Conservation (phyloP, 1,139 yeast genomes). For the Scheffersomyces stambukii region DNA sequence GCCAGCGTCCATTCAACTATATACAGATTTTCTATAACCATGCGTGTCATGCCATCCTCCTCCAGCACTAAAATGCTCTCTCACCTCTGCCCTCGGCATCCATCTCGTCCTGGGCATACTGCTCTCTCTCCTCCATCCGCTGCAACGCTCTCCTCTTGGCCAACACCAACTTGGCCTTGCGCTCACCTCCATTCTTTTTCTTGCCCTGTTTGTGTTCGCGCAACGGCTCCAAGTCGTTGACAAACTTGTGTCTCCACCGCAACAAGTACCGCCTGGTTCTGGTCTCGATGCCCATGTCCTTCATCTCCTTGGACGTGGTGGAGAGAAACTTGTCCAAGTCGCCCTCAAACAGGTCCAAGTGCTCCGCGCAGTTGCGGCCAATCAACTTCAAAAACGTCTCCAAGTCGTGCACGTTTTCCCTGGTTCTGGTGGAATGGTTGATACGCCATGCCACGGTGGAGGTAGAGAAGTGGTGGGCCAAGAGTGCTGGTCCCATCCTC, state of each 20-base stretch:
- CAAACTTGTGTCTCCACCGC: slow-evolving; percentile 45
- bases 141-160: slow-evolving; percentile 69
- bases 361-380: slow-evolving; percentile 72
- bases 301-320: slow-evolving; percentile 55
- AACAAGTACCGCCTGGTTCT: slow-evolving; percentile 65
- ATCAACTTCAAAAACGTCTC: slow-evolving; percentile 65
- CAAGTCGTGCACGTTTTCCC: slow-evolving; percentile 66
- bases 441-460: slow-evolving; percentile 19
- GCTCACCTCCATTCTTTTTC: slow-evolving; percentile 89
- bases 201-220: slow-evolving; percentile 59
- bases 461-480: too few species aligned
- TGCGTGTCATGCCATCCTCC: not conserved
- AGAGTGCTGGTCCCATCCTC: too few species aligned
- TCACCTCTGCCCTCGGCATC: slow-evolving; percentile 30
- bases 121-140: slow-evolving; percentile 40
- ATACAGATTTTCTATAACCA: slow-evolving; percentile 1
- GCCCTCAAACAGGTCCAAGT: slow-evolving; percentile 65
- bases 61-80: slow-evolving; percentile 19
- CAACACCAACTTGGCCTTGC: slow-evolving; percentile 64
- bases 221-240: slow-evolving; percentile 55
- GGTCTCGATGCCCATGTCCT: slow-evolving; percentile 76
- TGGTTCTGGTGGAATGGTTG: slow-evolving; percentile 41
- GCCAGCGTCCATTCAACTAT: not conserved
- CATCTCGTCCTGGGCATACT: slow-evolving; percentile 21
- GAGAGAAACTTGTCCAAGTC: slow-evolving; percentile 67